Conservation (phyloP, 2,329 filamentous ascomycete genomes). For the Aspergillus ruber region DNA sequence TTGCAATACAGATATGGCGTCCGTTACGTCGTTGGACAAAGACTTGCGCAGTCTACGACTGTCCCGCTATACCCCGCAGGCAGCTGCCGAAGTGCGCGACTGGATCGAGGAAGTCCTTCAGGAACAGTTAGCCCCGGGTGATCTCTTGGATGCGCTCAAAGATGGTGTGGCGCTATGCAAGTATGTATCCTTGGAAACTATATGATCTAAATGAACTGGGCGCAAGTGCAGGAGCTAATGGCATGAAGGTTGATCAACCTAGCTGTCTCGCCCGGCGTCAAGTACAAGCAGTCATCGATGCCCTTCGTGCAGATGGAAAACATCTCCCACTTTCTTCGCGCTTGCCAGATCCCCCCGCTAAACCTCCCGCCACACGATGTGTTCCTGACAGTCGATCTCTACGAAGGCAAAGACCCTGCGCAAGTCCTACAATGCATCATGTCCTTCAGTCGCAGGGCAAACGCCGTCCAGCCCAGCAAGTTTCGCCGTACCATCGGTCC, state of each 20-base stretch:
- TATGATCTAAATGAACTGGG: too few species aligned
- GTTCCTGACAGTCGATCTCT: constrained; percentile 95
- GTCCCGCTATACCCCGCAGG: constrained; percentile 85
- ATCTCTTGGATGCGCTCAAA: constrained; percentile 79
- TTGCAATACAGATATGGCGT: constrained; percentile 64
- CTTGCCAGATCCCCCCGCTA: constrained; percentile 76
- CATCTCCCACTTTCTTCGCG: constrained; percentile 88
- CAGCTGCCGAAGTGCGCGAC: constrained; percentile 71
- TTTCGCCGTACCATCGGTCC: constrained; percentile 74
- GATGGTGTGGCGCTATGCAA: constrained; percentile 91
- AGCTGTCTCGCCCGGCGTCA: constrained; percentile 68
- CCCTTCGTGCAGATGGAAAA: constrained; percentile 99
- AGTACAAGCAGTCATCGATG: constrained; percentile 88
- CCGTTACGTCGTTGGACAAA: constrained; percentile 86
- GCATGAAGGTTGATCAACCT: constrained; percentile 72
- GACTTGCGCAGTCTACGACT: constrained; percentile 91
- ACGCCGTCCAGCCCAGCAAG: constrained; percentile 62
- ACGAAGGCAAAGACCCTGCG: constrained; percentile 89
- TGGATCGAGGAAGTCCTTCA: constrained; percentile 84
- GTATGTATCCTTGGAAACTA: constrained; percentile 44
- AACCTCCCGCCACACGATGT: constrained; percentile 88
- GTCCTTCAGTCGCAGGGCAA: constrained; percentile 83
- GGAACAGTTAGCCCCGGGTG: constrained; percentile 62
- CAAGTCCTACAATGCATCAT: constrained; percentile 90
- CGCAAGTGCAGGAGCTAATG: constrained; percentile 6